Evolutionary conservation across 202 grass and related monocot species (phyloP).

Genomic region (Bolboschoenoplectus hybrid): DNA sequence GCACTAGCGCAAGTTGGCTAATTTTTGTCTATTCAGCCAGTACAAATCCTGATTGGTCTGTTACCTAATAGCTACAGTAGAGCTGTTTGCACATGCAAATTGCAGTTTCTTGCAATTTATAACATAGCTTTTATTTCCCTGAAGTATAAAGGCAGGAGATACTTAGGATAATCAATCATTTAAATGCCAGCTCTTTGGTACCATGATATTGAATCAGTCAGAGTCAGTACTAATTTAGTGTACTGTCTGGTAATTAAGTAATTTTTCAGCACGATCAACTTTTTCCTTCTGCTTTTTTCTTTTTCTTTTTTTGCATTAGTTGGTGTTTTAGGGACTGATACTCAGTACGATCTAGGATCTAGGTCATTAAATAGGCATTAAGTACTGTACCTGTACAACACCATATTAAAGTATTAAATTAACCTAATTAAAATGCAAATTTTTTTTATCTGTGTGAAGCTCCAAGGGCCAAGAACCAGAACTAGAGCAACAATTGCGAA

Average conservation of each 20-base stretch:
- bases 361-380: not conserved
- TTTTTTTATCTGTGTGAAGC: constrained; percentile 35
- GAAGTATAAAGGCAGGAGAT: not conserved
- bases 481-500: constrained; percentile 51
- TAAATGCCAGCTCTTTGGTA: not conserved
- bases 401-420: not conserved
- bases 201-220: not conserved
- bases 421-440: not conserved
- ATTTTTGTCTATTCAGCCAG: not conserved
- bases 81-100: not conserved
- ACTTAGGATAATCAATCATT: not conserved
- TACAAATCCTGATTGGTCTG: not conserved
- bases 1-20: not conserved
- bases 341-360: not conserved
- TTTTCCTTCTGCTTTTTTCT: not conserved
- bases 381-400: not conserved
- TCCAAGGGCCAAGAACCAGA: constrained; percentile 49
- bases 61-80: not conserved
- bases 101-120: not conserved
- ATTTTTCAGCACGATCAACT: not conserved
- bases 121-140: not conserved
- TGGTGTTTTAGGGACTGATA: not conserved
- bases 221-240: not conserved
- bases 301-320: not conserved
- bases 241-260: not conserved